Conservation (phyloP, 805 yeast species). For the Torulaspora franciscae region DNA sequence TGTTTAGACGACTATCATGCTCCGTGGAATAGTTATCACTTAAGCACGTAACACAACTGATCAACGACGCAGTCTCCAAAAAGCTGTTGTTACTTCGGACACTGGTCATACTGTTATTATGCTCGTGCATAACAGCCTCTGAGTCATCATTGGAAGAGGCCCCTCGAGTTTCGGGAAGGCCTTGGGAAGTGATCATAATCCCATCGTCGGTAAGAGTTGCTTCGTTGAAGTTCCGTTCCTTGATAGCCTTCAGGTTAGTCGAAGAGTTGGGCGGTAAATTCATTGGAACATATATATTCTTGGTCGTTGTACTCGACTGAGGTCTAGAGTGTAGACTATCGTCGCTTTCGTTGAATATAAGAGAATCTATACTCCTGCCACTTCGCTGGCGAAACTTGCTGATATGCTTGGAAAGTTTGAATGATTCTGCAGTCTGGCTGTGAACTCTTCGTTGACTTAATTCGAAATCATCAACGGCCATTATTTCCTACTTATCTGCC, state of each 20-base stretch:
- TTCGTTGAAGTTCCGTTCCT: slow-evolving; percentile 14
- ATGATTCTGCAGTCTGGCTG: no score
- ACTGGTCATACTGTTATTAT: slow-evolving; percentile 7
- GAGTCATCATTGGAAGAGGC: not conserved
- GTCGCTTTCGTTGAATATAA: slow-evolving; percentile 1
- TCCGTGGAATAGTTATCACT: slow-evolving; percentile 13
- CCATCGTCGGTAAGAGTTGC: slow-evolving; percentile 37
- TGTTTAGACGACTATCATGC: slow-evolving; percentile 11
- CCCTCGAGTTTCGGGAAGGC: slow-evolving; percentile 1
- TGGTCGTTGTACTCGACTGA: slow-evolving; percentile 7
- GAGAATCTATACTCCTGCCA: slow-evolving; percentile 1
- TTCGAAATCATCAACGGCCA: no score
- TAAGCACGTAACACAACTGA: slow-evolving; percentile 37
- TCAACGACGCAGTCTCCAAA: slow-evolving; percentile 33
- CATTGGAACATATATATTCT: slow-evolving; percentile 13
- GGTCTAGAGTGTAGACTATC: slow-evolving; percentile 10
- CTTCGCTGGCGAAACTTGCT: not conserved
- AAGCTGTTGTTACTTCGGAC: slow-evolving; percentile 10
- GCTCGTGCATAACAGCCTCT: not conserved
- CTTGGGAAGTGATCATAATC: slow-evolving; percentile 34
- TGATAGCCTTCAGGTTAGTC: slow-evolving; percentile 5
- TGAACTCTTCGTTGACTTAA: no score
- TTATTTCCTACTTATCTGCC: not conserved
- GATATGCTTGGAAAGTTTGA: not conserved
- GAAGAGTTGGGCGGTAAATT: slow-evolving; percentile 9